These are phyloP conservation scores for Xylariales sp. DNA, from an alignment of 2,329 filamentous ascomycete genomes.

Conservation along the genomic window DNA sequence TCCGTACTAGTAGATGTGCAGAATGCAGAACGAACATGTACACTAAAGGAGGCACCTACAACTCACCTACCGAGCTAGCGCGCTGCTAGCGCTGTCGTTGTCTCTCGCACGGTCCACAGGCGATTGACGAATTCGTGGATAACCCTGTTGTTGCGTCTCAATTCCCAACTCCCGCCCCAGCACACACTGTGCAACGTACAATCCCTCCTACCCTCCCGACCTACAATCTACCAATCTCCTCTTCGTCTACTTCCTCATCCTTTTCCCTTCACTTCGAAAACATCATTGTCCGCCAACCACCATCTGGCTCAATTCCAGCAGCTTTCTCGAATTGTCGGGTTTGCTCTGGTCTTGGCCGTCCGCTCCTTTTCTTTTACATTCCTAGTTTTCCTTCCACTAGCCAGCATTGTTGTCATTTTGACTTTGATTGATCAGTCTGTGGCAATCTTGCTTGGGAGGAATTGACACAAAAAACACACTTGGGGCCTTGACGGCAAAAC, in stretches of 20 bases:
- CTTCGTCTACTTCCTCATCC: constrained; percentile 42
- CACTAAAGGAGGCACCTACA: constrained; percentile 5
- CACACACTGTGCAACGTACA: constrained; percentile 35
- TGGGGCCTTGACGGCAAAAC: constrained; percentile 4
- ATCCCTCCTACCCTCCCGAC: constrained; percentile 33
- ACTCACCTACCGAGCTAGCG: constrained; percentile 17
- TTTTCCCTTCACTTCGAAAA: constrained; percentile 42
- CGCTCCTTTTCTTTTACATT: constrained; percentile 60
- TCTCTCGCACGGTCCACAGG: constrained; percentile 30
- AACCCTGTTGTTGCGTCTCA: constrained; percentile 26
- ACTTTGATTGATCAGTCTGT: constrained; percentile 45
- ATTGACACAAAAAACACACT: constrained; percentile 34
- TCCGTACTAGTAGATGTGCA: neutral
- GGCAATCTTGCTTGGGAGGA: constrained; percentile 39
- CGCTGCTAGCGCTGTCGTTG: constrained; percentile 22
- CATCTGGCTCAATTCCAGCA: constrained; percentile 67
- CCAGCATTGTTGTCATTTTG: constrained; percentile 43
- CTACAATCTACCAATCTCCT: constrained; percentile 32
- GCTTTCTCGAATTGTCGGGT: constrained; percentile 58
- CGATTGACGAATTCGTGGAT: neutral
- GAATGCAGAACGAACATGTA: constrained; percentile 14
- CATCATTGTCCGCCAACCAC: constrained; percentile 46
- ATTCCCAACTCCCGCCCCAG: constrained; percentile 29
- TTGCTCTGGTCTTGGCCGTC: constrained; percentile 71
- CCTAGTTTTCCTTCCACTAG: constrained; percentile 43